Base-by-base conservation (phyloP, 2,329 filamentous ascomycete genomes). In the Fusarium sp. region DNA sequence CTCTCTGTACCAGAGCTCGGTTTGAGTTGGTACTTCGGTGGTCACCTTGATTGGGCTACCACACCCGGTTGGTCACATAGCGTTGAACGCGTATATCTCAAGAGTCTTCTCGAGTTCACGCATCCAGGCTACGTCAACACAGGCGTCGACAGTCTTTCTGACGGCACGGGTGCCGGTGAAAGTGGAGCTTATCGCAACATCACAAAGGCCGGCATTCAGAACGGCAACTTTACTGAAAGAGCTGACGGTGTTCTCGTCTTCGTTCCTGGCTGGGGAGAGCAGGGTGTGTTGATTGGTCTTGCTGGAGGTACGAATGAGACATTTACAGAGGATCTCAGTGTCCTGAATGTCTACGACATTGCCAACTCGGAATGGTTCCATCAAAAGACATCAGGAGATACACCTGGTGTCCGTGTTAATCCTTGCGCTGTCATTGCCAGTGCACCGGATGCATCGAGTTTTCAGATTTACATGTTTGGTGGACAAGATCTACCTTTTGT, bases 381-480 rank as follows among this genome's bases (percentile, higher is more conserved):
- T 11, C 88, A 90, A 71, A 83, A 78, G 10, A 85, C 88, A 1
- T 81, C 79, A 0, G 88, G 88, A 1, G 73, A 82, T 27, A 74
- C 85, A 2, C 88, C 88, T 4, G 76, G 76, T 15, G 78, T 83
- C 60, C 80, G 88, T 13, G 81, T 87, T 25, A 83, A 85, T 27
- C 90, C 90, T 64, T 90, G 88, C 72, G 86, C 86, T 4, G 88
- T 87, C 48, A 85, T 82, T 15, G 85, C 85, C 3, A 89, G 87
- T 82, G 82, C 87, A 0, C 85, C 90, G 8, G 90, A 92, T 73
- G 91, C 90, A 10, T 90, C 88, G 19, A 91, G 88, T 27, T 92
- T 92, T 74, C 91, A 94, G 73, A 84, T 94, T 44, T 93, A 94
- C 78, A 85, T 94, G 79, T 94, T 91, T 73, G 92, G 90, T 14